A percentile compares a stretch with the other conserved stretches of the same genome.
Conservation (phyloP, 2,329 filamentous ascomycete species). For the Bipolaris zeicola region DNA sequence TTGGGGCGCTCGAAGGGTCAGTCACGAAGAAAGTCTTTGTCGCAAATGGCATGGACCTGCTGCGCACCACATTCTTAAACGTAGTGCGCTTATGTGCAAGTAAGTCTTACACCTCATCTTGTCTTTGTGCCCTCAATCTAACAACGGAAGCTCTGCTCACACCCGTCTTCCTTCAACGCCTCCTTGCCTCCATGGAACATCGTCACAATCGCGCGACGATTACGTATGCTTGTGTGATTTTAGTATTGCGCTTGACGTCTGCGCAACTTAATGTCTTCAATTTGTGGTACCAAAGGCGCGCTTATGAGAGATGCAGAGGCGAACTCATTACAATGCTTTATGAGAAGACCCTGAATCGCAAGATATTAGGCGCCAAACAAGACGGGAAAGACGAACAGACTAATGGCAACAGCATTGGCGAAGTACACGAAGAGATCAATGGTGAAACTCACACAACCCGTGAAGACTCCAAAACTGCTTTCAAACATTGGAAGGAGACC, state of each 20-base stretch:
- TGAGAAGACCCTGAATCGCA: conserved; percentile 74
- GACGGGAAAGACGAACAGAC: conserved; percentile 34
- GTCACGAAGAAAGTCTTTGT: conserved; percentile 71
- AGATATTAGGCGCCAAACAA: conserved; percentile 52
- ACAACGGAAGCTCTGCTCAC: conserved; percentile 50
- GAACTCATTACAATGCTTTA: conserved; percentile 87
- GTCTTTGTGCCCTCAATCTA: not conserved
- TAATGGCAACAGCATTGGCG: conserved; percentile 24
- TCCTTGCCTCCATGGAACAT: conserved; percentile 70
- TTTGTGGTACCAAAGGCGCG: conserved; percentile 82
- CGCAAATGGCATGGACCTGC: conserved; percentile 80
- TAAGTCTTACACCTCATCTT: conserved; percentile 34
- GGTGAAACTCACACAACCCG: conserved; percentile 18
- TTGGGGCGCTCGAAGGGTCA: conserved; percentile 73
- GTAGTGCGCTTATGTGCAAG: conserved; percentile 66
- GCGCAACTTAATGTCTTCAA: conserved; percentile 71
- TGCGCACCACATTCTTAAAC: conserved; percentile 68
- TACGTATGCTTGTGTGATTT: conserved; percentile 67
- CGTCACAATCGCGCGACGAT: conserved; percentile 61
- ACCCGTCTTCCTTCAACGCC: conserved; percentile 73
- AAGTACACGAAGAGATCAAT: conserved; percentile 19
- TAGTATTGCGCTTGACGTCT: conserved; percentile 65
- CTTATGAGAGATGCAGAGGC: conserved; percentile 82
- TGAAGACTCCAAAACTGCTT: conserved; percentile 3
- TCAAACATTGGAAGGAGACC: conserved; percentile 12